Evolutionary conservation across 495 filamentous ascomycete genomes (phyloP).

Genomic region (Polyplosphaeria fusca): DNA sequence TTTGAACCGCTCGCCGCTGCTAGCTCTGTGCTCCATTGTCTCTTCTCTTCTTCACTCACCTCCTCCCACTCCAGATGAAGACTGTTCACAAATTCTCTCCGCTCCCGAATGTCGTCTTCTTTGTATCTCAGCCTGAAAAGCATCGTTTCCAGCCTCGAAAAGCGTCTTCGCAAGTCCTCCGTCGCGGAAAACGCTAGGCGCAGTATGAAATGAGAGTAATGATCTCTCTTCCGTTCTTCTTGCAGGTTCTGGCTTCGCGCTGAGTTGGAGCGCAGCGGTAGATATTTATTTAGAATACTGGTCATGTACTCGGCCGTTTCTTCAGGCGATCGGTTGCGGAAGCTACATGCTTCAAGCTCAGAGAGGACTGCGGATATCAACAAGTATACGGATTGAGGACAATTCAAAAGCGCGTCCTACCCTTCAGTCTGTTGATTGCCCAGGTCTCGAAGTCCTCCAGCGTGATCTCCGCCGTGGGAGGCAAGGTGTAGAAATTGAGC

Average conservation of each 20-base stretch:
- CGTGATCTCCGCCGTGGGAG: constrained; percentile 90
- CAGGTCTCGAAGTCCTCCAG: constrained; percentile 98
- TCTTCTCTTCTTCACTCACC: constrained; percentile 72
- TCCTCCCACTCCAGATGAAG: constrained; percentile 79
- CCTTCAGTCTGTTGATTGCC: constrained; percentile 88
- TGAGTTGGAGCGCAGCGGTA: constrained; percentile 77
- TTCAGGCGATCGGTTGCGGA: constrained; percentile 76
- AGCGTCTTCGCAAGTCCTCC: constrained; percentile 87
- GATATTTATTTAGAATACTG: constrained; percentile 77
- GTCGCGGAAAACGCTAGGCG: constrained; percentile 88
- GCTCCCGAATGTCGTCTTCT: constrained; percentile 65
- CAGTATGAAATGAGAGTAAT: constrained; percentile 97
- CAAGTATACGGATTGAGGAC: too few species aligned
- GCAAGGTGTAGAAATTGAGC: constrained; percentile 85
- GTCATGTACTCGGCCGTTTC: constrained; percentile 79
- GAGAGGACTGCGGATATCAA: constrained; percentile 68
- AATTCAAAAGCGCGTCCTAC: constrained; percentile 52
- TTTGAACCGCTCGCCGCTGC: constrained; percentile 45
- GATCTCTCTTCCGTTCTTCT: constrained; percentile 86
- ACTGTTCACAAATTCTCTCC: constrained; percentile 69
- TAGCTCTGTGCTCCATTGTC: constrained; percentile 52
- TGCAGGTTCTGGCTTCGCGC: constrained; percentile 57
- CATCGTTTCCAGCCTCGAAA: constrained; percentile 79
- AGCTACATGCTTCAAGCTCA: constrained; percentile 92
- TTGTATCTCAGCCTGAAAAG: constrained; percentile 80